Percentiles rank a stretch among this genome's conserved stretches.
Conservation (phyloP, 1,139 yeast species). For the Candida albicans region DNA sequence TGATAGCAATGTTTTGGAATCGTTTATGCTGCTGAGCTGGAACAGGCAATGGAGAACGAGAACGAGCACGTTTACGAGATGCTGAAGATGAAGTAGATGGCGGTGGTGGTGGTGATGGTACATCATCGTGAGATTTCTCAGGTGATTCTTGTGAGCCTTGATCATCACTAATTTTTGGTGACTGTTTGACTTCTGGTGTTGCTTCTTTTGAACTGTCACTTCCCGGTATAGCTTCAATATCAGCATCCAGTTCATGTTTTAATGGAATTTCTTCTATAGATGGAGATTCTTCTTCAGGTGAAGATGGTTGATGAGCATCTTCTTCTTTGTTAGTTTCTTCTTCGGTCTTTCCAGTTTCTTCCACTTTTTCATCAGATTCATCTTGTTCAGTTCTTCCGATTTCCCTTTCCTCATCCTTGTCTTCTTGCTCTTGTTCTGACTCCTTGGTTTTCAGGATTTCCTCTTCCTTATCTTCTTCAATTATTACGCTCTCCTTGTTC, state of each 20-base stretch:
- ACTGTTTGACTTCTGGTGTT: too few relatives aligned
- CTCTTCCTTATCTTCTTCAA: constrained; percentile 10
- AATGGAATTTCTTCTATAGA: neutral
- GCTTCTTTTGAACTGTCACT: too few relatives aligned
- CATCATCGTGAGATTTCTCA: neutral
- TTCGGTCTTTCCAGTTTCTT: constrained; percentile 2
- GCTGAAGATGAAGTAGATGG: neutral
- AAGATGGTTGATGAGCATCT: neutral
- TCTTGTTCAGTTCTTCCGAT: constrained; percentile 8
- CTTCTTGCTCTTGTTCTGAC: constrained; percentile 5
- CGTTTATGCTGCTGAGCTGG: constrained; percentile 39
- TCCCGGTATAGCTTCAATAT: neutral
- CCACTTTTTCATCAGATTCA: neutral
- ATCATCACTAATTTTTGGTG: neutral
- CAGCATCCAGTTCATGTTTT: constrained; percentile 3
- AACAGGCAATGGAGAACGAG: constrained; percentile 30
- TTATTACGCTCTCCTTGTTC: constrained; percentile 5
- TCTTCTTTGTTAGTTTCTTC: neutral
- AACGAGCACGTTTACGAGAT: constrained; percentile 15
- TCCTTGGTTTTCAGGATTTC: neutral
- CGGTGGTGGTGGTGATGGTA: neutral
- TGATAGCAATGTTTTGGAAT: constrained; percentile 56
- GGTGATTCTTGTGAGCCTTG: neutral
- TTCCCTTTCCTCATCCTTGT: constrained; percentile 6
- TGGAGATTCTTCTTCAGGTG: neutral